These are phyloP conservation scores for Paramecium biaurelia DNA, from an alignment of 73 alveolate genomes.

Conservation along the genomic window DNA sequence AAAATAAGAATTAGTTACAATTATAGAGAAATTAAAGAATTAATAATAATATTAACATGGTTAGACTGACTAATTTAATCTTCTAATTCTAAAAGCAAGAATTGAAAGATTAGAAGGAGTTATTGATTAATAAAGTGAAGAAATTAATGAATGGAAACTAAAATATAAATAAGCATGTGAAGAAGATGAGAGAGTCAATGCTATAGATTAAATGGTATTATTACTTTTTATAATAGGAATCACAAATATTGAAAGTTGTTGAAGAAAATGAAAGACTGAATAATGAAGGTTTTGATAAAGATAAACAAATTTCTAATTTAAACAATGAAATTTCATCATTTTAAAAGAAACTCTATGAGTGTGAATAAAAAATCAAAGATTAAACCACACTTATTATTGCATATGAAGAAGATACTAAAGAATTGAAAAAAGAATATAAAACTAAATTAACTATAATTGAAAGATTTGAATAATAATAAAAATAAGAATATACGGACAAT, in stretches of 20 bases:
- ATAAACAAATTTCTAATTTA: background rate
- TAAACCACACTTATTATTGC: background rate
- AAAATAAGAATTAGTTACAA: background rate
- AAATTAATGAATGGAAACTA: background rate
- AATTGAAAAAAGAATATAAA: background rate
- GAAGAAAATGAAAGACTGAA: slow-evolving; percentile 43
- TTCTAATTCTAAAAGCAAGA: background rate
- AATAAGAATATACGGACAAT: background rate
- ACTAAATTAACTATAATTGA: background rate
- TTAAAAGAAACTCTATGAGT: background rate
- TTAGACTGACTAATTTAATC: background rate
- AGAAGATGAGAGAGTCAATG: slow-evolving; percentile 5
- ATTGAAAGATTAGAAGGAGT: slow-evolving; percentile 5
- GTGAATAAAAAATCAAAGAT: background rate
- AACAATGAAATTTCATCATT: background rate
- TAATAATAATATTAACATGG: background rate
- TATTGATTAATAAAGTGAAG: background rate
- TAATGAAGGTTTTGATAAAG: background rate
- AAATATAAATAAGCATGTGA: slow-evolving; percentile 27
- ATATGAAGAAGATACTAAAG: background rate
- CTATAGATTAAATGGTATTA: slow-evolving; percentile 28
- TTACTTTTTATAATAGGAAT: background rate
- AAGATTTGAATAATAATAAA: background rate
- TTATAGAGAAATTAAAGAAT: background rate
- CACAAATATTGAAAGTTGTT: background rate